Evolutionary conservation across 2,329 filamentous ascomycete species (phyloP), one percentile per base, ranked within the genome.

Genomic region (Metarhizium guizhouense): DNA sequence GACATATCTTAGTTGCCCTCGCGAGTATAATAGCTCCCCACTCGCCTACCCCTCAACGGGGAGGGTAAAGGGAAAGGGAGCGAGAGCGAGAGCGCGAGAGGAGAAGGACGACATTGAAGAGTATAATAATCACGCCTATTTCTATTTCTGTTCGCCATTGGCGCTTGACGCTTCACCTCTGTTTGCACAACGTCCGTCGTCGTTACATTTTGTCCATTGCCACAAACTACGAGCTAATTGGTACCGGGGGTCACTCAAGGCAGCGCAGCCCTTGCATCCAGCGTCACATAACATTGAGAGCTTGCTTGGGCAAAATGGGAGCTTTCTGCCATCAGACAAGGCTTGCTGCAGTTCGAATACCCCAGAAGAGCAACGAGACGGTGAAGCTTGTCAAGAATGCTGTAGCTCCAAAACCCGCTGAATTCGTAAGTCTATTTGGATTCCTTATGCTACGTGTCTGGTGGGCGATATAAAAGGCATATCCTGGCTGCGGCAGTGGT

Each of bases 371-470:
- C 13, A 7, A 53, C 36, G 43, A 57, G 38, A n/a, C 43, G 36
- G 20, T 13, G 18, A 20, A 36, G 29, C 29, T 34, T 16, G 32
- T n/a, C 11, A 57, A 34, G 30, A 14, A n/a, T 7, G 30, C 47
- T 51, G 11, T 13, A 25, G 13, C 38, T 45, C 30, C 52, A 16
- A 29, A n/a, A 7, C 29, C 29, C 30, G 16, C 53, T 45, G 30
- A 52, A 16, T 60, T 60, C 54, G 55, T 60, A 52, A 56, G 58
- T 58, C 6, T 47, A 16, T n/a, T 8, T 36, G 29, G 4, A 14
- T 36, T 11, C 13, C 2, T 36, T 4, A 36, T 36, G 34, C 34
- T 13, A 8, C 8, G 7, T 13, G 34, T 36, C 7, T 40, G 38
- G 38, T 40, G 38, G 32, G 5, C 14, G 38, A 16, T 40, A 11